phyloP scores from a whole-genome alignment of 257 asterid genomes.

The Ilex aquifolium region DNA sequence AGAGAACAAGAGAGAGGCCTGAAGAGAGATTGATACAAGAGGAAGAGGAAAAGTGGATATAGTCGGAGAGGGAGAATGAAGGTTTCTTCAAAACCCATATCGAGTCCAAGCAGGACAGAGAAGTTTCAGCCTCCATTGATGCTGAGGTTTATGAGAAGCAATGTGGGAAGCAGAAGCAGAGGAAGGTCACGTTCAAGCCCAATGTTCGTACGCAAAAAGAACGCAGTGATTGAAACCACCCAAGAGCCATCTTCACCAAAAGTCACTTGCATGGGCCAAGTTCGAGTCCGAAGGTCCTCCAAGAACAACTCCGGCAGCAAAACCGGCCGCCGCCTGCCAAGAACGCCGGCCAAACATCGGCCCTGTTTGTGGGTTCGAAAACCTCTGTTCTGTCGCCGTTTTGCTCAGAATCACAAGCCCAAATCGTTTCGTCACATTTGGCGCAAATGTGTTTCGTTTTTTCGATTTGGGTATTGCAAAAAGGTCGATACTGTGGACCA shows the following conservation, averaged over 20 bases:
- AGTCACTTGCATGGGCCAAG: constrained; percentile 91
- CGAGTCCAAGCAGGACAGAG: constrained; percentile 69
- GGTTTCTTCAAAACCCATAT: constrained; percentile 47
- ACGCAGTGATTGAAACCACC: constrained; percentile 23
- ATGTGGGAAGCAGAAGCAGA: constrained; percentile 67
- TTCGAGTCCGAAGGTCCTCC: constrained; percentile 53
- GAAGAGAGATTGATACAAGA: not conserved
- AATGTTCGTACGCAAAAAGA: constrained; percentile 47
- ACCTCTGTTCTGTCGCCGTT: constrained; percentile 10
- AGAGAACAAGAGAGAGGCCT: too few relatives aligned
- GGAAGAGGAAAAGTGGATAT: not conserved
- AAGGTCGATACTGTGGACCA: constrained; percentile 15
- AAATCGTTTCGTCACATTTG: constrained; percentile 14
- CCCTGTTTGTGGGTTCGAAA: constrained; percentile 31
- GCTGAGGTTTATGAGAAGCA: constrained; percentile 54
- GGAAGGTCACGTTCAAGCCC: constrained; percentile 69
- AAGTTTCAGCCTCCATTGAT: constrained; percentile 86
- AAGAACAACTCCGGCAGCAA: constrained; percentile 1
- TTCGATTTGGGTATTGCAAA: constrained; percentile 41
- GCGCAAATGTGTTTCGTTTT: constrained; percentile 34
- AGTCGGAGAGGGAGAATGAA: constrained; percentile 28
- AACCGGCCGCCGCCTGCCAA: constrained; percentile 3
- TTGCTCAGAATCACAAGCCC: constrained; percentile 18
- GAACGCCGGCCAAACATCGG: constrained; percentile 13
- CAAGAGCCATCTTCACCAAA: constrained; percentile 85